Evolutionary conservation across 1,139 yeast genomes (phyloP).

Genomic region (Candida pseudoviswanathii): DNA sequence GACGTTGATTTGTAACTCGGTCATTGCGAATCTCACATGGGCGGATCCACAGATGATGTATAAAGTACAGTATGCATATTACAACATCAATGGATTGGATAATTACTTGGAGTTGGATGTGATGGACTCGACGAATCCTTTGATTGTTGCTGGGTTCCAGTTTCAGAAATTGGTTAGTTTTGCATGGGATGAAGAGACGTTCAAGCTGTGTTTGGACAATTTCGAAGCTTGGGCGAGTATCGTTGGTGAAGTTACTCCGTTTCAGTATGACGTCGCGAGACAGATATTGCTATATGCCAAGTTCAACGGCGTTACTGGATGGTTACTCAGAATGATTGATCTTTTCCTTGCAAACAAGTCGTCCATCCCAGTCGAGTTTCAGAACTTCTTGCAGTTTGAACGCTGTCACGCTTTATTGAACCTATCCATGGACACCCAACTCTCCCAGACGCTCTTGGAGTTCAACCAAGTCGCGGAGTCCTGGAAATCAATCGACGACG

Average conservation of each 20-base stretch:
- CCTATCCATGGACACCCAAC: constrained; percentile 15
- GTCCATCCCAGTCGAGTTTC: constrained; percentile 7
- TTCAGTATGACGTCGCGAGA: constrained; percentile 35
- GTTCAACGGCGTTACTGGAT: constrained; percentile 36
- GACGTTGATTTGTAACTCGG: constrained; percentile 17
- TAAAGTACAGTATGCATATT: constrained; percentile 23
- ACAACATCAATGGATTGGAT: constrained; percentile 23
- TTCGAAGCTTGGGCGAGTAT: constrained; percentile 8
- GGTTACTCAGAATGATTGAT: constrained; percentile 24
- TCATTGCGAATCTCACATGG: constrained; percentile 17
- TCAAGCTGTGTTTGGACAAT: constrained; percentile 16
- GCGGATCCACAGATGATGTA: constrained; percentile 14
- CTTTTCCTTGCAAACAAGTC: constrained; percentile 13
- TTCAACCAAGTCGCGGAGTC: constrained; percentile 21
- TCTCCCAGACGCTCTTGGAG: constrained; percentile 17
- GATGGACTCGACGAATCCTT: constrained; percentile 7
- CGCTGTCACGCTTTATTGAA: constrained; percentile 18
- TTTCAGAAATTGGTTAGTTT: constrained; percentile 23
- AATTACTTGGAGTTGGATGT: constrained; percentile 15
- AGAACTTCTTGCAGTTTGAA: constrained; percentile 18
- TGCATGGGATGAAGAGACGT: constrained; percentile 22
- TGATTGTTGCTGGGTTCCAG: constrained; percentile 23
- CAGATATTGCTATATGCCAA: constrained; percentile 35
- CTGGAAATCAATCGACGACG: constrained; percentile 16
- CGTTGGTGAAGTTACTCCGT: neutral